Evolutionary conservation across 1,284 basidiomycete genomes (phyloP), one percentile per base, ranked within the genome.

Genomic region (Fomes fomentarius): DNA sequence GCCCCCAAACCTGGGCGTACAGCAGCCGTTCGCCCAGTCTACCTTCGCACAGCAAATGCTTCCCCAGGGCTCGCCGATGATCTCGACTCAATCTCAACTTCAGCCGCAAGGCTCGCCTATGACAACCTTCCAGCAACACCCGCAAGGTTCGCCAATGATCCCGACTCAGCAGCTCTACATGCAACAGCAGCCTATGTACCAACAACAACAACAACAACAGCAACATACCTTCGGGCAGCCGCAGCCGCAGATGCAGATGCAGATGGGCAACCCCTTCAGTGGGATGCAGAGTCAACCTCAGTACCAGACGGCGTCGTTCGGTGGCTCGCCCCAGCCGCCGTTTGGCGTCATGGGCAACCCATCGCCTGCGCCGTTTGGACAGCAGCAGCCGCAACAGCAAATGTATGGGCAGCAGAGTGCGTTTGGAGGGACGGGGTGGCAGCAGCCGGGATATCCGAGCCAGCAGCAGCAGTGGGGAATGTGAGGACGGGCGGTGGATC

Each of bases 381-480:
- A 52, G 50, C 58, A 47, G 46, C 53, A 34, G 34, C 55, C 21
- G 12, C 57, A 54, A 9, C 57, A 58, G 46, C 40, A 19, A 40
- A 47, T 50, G 51, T 61, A 46, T 19, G 55, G 54, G 5, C 56
- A 54, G 47, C 52, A 56, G 43, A 72, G 67, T 54, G 66, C 68
- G 47, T 73, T 71, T 50, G 69, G 68, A 3, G 66, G 65, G 26
- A 69, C 66, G 63, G 47, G 61, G 45, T 56, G 55, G 47, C 63
- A 57, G 45, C 61, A 56, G 50, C 38, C 39, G 28, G 57, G 53
- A 2, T 61, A 50, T 34, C 30, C 52, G 30, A 62, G 53, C 42
- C 56, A 47, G 38, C 54, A 54, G 40, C 64, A 63, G 53, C 61
- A 58, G 47, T 60, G 63, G 61, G 56, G 52, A 8, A 63, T 61